These are phyloP conservation scores for Teratosphaeria pseudoeucalypti DNA, from an alignment of 2,329 filamentous ascomycete genomes.

Conservation along the genomic window DNA sequence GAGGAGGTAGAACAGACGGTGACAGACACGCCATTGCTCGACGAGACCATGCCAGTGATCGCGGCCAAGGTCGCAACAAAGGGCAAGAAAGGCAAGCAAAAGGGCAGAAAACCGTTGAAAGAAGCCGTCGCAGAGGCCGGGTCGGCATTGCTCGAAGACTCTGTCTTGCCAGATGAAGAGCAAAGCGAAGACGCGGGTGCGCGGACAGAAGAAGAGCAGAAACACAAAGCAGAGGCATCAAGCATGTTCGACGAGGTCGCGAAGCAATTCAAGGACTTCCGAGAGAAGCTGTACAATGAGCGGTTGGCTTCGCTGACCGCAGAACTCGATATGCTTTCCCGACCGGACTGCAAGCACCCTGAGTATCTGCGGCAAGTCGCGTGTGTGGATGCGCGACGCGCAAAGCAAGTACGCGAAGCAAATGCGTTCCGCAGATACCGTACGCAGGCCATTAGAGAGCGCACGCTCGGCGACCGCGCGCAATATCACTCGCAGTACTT, in stretches of 20 bases:
- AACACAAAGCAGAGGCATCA: constrained; percentile 24
- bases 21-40: constrained; percentile 14
- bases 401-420: constrained; percentile 69
- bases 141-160: constrained; percentile 8
- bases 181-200: constrained; percentile 22
- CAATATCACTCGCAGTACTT: constrained; percentile 87
- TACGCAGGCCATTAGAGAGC: constrained; percentile 59
- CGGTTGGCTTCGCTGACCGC: constrained; percentile 69
- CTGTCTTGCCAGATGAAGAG: constrained; percentile 9
- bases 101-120: constrained; percentile 30
- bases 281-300: constrained; percentile 82
- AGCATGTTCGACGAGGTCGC: constrained; percentile 59
- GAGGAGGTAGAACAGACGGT: constrained; percentile 35
- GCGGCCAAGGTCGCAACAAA: constrained; percentile 27
- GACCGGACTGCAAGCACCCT: constrained; percentile 61
- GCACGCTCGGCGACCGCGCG: constrained; percentile 68
- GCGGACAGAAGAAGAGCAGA: constrained; percentile 45
- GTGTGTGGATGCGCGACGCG: constrained; percentile 70
- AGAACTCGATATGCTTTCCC: constrained; percentile 50
- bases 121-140: constrained; percentile 20
- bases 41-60: constrained; percentile 13
- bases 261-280: constrained; percentile 75
- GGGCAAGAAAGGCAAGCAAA: constrained; percentile 37
- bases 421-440: constrained; percentile 64
- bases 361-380: constrained; percentile 86